These are phyloP conservation scores for Jatropha multifida DNA, from an alignment of 441 rosid genomes.

Conservation along the genomic window DNA sequence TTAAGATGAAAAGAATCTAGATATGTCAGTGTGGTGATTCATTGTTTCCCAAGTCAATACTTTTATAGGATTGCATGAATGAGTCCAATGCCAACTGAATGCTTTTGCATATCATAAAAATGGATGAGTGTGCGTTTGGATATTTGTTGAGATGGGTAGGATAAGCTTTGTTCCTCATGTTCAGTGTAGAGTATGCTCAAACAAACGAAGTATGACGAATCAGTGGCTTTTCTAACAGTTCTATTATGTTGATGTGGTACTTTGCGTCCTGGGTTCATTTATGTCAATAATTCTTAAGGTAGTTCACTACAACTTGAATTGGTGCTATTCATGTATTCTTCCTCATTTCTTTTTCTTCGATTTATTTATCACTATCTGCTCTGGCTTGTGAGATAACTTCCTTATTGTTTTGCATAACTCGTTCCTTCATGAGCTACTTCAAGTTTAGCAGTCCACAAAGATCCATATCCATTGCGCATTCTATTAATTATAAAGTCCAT, in stretches of 20 bases:
- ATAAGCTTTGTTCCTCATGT: not conserved
- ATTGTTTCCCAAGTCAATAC: not conserved
- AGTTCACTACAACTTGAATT: not conserved
- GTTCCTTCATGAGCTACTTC: not conserved
- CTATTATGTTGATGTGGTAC: not conserved
- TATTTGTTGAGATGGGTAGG: not conserved
- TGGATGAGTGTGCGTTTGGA: not conserved
- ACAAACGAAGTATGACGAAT: not conserved
- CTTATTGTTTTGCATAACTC: too few relatives aligned
- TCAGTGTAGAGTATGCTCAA: not conserved
- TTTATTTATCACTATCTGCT: not conserved
- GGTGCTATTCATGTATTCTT: not conserved
- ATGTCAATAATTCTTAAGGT: not conserved
- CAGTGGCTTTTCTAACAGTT: not conserved
- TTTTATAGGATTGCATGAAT: not conserved
- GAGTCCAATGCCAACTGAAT: not conserved
- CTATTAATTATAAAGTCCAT: too few relatives aligned
- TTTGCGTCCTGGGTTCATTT: not conserved
- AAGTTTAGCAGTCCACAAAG: not conserved
- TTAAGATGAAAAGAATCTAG: not conserved
- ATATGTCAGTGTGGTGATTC: not conserved
- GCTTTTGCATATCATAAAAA: not conserved
- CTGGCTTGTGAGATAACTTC: not conserved
- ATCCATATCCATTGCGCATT: not conserved
- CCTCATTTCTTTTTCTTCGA: not conserved